phyloP scores from a whole-genome alignment of 1,139 yeast species.

The Saccharomyces pastorianus region DNA sequence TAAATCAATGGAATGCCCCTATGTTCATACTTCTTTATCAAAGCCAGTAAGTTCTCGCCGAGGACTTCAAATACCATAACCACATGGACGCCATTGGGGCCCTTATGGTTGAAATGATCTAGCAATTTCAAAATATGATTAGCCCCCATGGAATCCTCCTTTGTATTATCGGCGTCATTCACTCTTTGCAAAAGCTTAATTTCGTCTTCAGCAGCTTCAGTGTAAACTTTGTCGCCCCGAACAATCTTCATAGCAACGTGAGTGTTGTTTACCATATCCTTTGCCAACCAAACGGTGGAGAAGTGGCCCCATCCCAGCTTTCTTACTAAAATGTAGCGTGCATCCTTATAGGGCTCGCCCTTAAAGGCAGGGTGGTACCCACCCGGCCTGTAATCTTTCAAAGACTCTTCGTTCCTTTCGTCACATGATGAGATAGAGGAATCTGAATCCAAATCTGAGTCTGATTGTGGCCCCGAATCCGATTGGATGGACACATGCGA shows the following conservation, averaged over 20 bases:
- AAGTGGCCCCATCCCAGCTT: constrained; percentile 81
- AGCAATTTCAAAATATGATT: constrained; percentile 55
- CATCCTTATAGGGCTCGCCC: constrained; percentile 58
- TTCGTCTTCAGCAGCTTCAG: constrained; percentile 73
- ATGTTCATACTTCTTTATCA: constrained; percentile 54
- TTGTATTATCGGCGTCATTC: constrained; percentile 8
- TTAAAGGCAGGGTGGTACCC: constrained; percentile 75
- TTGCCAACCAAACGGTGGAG: constrained; percentile 73
- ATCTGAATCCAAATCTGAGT: neutral
- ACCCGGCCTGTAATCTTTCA: constrained; percentile 60
- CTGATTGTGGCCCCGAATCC: neutral
- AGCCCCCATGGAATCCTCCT: constrained; percentile 39
- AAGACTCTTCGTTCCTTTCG: constrained; percentile 54
- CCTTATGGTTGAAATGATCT: constrained; percentile 59
- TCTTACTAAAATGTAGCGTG: constrained; percentile 52
- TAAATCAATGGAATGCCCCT: constrained; percentile 65
- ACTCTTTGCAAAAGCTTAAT: constrained; percentile 40
- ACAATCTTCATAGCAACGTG: constrained; percentile 77
- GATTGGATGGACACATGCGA: neutral
- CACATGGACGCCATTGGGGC: constrained; percentile 70
- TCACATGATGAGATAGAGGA: constrained; percentile 27
- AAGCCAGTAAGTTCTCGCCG: constrained; percentile 67
- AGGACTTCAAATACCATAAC: constrained; percentile 76
- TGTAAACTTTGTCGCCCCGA: constrained; percentile 60
- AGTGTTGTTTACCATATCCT: constrained; percentile 39